Evolutionary conservation across 495 filamentous ascomycete species (phyloP).

Genomic region (Podospora pseudocomata): DNA sequence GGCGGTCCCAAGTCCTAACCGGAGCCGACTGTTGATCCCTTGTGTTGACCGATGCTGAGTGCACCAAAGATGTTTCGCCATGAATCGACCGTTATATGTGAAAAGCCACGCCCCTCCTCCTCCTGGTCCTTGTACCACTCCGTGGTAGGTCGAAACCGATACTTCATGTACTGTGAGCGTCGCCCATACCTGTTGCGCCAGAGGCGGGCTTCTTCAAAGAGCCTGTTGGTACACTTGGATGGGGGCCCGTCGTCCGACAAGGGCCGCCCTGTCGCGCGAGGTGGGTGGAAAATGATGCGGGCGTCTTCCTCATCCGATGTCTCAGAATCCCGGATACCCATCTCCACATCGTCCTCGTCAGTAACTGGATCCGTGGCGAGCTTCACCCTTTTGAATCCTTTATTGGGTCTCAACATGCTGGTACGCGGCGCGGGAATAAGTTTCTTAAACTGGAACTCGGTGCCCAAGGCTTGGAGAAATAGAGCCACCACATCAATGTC

Average conservation of each 20-base stretch:
- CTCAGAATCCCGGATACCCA: neutral
- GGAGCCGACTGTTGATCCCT: neutral
- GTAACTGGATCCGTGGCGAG: neutral
- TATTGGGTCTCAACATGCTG: slow-evolving; percentile 13
- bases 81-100: slow-evolving; percentile 38
- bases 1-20: slow-evolving; percentile 10
- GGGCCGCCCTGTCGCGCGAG: slow-evolving; percentile 20
- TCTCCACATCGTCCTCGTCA: neutral
- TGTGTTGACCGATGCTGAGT: slow-evolving; percentile 21
- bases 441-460: slow-evolving; percentile 13
- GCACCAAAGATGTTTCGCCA: slow-evolving; percentile 34
- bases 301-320: slow-evolving; percentile 22
- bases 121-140: slow-evolving; percentile 45
- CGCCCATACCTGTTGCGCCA: slow-evolving; percentile 14
- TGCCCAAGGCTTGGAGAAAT: slow-evolving; percentile 20
- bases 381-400: slow-evolving; percentile 24
- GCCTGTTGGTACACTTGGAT: slow-evolving; percentile 38
- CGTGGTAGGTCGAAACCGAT: slow-evolving; percentile 37
- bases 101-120: slow-evolving; percentile 38
- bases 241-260: neutral
- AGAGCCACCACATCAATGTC: slow-evolving; percentile 26
- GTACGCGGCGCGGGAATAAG: slow-evolving; percentile 31
- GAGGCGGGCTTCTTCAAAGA: slow-evolving; percentile 36
- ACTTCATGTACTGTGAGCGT: slow-evolving; percentile 29
- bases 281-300: slow-evolving; percentile 45